These are phyloP conservation scores for Pleurotus eryngii DNA, from an alignment of 768 basidiomycete species.

Conservation along the genomic window DNA sequence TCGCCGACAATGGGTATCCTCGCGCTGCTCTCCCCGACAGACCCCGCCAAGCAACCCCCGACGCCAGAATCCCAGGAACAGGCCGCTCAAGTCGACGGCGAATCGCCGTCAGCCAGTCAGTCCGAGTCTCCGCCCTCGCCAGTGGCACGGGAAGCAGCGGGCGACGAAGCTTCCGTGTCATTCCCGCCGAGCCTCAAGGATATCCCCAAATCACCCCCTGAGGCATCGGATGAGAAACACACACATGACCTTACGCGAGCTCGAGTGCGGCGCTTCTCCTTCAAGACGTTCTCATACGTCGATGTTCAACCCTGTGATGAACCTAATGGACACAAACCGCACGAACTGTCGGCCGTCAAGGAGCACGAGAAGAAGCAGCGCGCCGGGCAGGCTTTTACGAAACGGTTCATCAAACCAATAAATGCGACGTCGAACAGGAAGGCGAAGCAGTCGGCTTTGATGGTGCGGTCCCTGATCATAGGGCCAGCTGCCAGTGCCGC, in stretches of 20 bases:
- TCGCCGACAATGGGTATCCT: no score
- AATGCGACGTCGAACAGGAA: conserved; percentile 49
- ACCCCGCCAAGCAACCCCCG: no score
- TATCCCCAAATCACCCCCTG: conserved; percentile 8
- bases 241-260: background rate
- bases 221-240: background rate
- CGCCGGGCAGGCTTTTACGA: conserved; percentile 31
- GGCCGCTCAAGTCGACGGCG: no score
- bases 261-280: conserved; percentile 41
- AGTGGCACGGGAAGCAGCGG: background rate
- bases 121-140: background rate
- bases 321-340: conserved; percentile 27
- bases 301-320: conserved; percentile 14
- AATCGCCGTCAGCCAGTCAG: no score
- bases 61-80: no score
- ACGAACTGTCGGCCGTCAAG: conserved; percentile 28
- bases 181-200: conserved; percentile 5
- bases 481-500: conserved; percentile 37
- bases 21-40: no score
- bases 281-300: conserved; percentile 37
- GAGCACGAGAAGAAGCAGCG: conserved; percentile 39
- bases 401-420: conserved; percentile 23
- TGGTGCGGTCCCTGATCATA: conserved; percentile 67
- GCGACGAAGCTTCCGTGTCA: background rate
- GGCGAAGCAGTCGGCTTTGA: conserved; percentile 59